These are phyloP conservation scores for Oxytropis ochrocephala DNA, from an alignment of 306 rosid species.

Conservation along the genomic window DNA sequence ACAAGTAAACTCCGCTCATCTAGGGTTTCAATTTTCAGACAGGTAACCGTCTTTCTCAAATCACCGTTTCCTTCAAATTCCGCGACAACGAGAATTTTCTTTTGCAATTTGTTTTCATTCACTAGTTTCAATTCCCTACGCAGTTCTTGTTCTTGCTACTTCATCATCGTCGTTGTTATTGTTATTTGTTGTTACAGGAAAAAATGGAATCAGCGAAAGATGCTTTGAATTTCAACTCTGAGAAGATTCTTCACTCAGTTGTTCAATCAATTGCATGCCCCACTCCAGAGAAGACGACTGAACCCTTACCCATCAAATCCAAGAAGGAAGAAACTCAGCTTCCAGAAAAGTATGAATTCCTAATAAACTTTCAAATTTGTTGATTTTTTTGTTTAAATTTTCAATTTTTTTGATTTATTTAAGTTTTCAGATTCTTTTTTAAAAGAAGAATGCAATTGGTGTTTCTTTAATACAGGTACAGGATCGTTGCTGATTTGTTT, in stretches of 20 bases:
- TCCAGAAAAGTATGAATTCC: constrained; percentile 40
- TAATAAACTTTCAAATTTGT: constrained; percentile 4
- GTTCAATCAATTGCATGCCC: constrained; percentile 36
- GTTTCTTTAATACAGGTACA: constrained; percentile 30
- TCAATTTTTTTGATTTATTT: background rate
- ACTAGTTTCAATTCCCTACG: background rate
- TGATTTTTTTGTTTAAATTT: background rate
- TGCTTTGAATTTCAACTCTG: background rate
- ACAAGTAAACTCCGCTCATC: background rate
- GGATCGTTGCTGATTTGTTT: constrained; percentile 36
- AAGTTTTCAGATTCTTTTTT: background rate
- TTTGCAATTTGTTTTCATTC: background rate
- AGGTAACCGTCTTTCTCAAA: background rate
- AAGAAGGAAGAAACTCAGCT: constrained; percentile 22
- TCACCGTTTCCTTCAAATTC: background rate
- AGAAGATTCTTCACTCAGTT: constrained; percentile 9
- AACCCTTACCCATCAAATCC: constrained; percentile 19
- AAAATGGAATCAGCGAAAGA: constrained; percentile 28
- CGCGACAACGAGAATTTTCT: background rate
- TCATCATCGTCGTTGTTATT: background rate
- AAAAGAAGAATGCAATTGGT: background rate
- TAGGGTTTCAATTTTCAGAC: constrained; percentile 7
- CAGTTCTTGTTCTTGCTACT: background rate
- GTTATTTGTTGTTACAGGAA: background rate
- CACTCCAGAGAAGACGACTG: constrained; percentile 53